Conservation (phyloP, 2,329 filamentous ascomycete genomes). For the Plectosphaerella cucumerina region DNA sequence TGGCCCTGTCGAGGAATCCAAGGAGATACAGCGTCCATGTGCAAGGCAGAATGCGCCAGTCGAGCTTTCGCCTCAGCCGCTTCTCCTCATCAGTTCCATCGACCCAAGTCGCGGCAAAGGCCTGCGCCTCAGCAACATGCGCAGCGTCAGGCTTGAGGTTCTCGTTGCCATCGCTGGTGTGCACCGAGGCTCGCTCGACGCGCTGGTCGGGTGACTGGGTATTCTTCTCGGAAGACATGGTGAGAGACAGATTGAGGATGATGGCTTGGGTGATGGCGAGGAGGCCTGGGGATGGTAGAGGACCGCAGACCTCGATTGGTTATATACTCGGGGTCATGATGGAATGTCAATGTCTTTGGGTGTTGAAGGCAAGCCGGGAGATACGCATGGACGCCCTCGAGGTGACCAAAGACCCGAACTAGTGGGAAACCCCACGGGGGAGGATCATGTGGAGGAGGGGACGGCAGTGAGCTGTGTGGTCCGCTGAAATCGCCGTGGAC, state of each 20-base stretch:
- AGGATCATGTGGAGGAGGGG: background rate
- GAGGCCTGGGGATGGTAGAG: too few species aligned
- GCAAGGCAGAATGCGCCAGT: constrained; percentile 11
- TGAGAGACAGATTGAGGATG: background rate
- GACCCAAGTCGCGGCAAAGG: background rate
- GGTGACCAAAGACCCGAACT: too few species aligned
- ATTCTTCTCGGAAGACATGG: background rate
- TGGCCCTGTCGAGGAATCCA: constrained; percentile 15
- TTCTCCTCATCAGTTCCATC: constrained; percentile 12
- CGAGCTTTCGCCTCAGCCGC: constrained; percentile 7
- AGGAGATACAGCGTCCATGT: constrained; percentile 16
- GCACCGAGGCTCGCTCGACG: background rate
- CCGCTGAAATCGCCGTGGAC: background rate
- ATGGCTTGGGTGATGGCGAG: too few species aligned
- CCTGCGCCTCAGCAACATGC: background rate
- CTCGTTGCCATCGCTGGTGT: background rate
- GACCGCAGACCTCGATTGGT: too few species aligned
- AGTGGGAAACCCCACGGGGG: background rate
- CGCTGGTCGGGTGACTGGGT: background rate
- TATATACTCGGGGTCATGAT: too few species aligned
- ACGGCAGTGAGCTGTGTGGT: background rate
- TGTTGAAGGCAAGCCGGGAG: too few species aligned
- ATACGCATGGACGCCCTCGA: too few species aligned
- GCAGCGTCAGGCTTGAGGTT: background rate
- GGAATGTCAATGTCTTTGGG: too few species aligned